Conservation (phyloP, 345 rosid genomes). For the Erucastrum elatum region DNA sequence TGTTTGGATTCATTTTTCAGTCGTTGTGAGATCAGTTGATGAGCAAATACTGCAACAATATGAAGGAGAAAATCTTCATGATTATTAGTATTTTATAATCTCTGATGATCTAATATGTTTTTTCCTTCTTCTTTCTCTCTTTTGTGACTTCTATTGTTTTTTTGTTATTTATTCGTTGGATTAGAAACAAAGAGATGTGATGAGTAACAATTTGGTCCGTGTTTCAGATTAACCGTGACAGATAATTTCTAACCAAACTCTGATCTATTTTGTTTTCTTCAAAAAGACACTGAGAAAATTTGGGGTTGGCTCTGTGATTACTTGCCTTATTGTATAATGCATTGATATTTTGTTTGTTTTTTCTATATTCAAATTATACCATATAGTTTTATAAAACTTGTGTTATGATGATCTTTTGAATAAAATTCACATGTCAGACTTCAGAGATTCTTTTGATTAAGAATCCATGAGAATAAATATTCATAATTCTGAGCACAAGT, state of each 20-base stretch:
- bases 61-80: slow-evolving; percentile 24
- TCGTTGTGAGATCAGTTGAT: slow-evolving; percentile 24
- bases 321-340: slow-evolving; percentile 18
- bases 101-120: slow-evolving; percentile 33
- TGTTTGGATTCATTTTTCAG: not conserved
- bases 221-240: slow-evolving; percentile 45
- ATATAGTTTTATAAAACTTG: not conserved
- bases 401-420: slow-evolving; percentile 42
- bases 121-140: not conserved
- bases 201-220: slow-evolving; percentile 43
- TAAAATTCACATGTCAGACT: slow-evolving; percentile 44
- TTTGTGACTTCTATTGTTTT: not conserved
- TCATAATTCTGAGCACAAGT: not conserved
- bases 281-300: not conserved
- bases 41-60: slow-evolving; percentile 52
- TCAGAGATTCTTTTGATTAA: slow-evolving; percentile 33
- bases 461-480: not conserved
- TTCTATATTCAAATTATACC: not conserved
- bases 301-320: slow-evolving; percentile 25
- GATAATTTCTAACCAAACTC: slow-evolving; percentile 36
- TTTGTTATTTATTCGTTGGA: not conserved
- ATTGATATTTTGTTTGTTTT: not conserved
- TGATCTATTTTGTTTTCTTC: slow-evolving; percentile 32
- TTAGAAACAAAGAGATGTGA: slow-evolving; percentile 21
- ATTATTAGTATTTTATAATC: slow-evolving; percentile 43